Evolutionary conservation across 1,284 basidiomycete species (phyloP), one percentile per base, ranked within the genome.

Genomic region (Ceratobasidium papillatum): DNA sequence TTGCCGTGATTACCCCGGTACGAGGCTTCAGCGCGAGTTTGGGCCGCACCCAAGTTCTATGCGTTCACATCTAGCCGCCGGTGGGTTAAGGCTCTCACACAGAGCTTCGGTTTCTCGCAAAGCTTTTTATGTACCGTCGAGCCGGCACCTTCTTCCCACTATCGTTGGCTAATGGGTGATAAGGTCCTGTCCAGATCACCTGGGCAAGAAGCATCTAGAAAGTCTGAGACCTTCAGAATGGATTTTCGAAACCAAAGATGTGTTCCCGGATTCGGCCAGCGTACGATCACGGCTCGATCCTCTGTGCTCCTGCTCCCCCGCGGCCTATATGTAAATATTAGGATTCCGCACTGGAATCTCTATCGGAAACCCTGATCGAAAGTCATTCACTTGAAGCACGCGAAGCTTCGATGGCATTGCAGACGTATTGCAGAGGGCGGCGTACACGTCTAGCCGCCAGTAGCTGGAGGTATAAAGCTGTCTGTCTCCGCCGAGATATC

Each of bases 331-430:
- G 65, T 69, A 69, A 58, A 69, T 72, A 69, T 69, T 69, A 58
- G 58, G 69, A 72, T 61, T 52, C 69, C 58, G 43, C 51, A 47
- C 56, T 58, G 43, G 58, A 52, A 72, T 62, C 56, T 32, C 69
- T 52, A 61, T 43, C 41, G 52, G 43, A 72, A 72, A 72, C 69
- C 69, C 69, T 72, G 58, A 62, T 72, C 69, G 69, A 62, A 71
- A 56, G 34, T 36, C 43, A 71, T 71, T 71, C 56, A 71, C 68
- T 69, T 69, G 54, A 71, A 71, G 52, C 66, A 68, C 9, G 1
- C 63, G 32, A 72, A 52, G 52, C 45, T 62, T 52, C 66, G 7
- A 17, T 43, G 34, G 49, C 19, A 36, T n/a, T 41, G 66, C 9
- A 71, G 43, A 43, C 66, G 52, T 68, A 54, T 34, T 51, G 52